A percentile compares a stretch with the other conserved stretches of the same genome.
phyloP scores from a whole-genome alignment of 495 filamentous ascomycete species.

The Filosporella fistucella region DNA sequence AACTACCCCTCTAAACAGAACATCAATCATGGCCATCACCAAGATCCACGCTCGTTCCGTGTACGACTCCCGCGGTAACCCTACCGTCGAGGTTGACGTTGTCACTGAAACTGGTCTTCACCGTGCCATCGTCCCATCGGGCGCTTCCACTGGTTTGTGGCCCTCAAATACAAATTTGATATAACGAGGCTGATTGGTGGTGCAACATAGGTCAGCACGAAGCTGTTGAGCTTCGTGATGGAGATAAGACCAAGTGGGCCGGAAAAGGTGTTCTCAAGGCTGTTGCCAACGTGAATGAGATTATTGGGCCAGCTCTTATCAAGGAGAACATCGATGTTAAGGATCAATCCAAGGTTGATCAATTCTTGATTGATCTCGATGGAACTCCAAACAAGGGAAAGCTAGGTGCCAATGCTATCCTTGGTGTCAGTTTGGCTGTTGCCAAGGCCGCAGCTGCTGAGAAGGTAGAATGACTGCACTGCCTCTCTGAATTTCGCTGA shows the following conservation, averaged over 20 bases:
- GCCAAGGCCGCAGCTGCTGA: conserved; percentile 98
- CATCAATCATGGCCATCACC: conserved; percentile 77
- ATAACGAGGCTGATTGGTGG: conserved; percentile 9
- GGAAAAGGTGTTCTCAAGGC: conserved; percentile 97
- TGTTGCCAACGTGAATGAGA: conserved; percentile 91
- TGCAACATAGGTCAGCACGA: conserved; percentile 78
- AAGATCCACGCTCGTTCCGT: conserved; percentile 98
- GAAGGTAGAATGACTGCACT: conserved; percentile 54
- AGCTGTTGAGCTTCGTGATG: conserved; percentile 97
- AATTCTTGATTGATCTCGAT: conserved; percentile 94
- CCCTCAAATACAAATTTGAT: conserved; percentile 2
- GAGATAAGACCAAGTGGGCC: conserved; percentile 93
- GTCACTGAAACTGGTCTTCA: conserved; percentile 95
- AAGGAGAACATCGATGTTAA: conserved; percentile 92
- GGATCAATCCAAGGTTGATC: conserved; percentile 90
- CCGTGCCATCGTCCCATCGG: conserved; percentile 97
- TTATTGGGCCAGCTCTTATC: conserved; percentile 89
- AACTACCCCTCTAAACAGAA: conserved; percentile 19
- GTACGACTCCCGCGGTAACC: conserved; percentile 99
- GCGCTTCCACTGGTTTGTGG: conserved; percentile 86
- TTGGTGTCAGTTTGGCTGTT: conserved; percentile 92
- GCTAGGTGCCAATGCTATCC: conserved; percentile 97
- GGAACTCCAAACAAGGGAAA: conserved; percentile 96
- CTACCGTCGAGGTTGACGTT: conserved; percentile 89
- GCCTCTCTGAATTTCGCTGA: conserved; percentile 4